Base-by-base conservation (phyloP, 805 yeast species). In the Danielia reshetovae region DNA sequence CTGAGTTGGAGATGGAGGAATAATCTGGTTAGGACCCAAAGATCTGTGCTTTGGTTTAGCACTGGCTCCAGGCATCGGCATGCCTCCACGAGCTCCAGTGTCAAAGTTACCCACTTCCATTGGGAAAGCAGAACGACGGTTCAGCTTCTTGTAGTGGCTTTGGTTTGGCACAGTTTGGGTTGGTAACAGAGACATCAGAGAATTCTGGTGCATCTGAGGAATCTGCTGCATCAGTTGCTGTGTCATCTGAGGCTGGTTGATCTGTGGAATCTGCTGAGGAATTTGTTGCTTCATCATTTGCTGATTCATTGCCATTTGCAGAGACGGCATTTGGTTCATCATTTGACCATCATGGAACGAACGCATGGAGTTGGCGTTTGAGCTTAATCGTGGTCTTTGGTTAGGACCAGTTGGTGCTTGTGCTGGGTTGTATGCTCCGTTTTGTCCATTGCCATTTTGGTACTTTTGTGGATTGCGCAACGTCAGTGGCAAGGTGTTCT, bases 71-170 rank as follows among this genome's bases (percentile, higher is more conserved):
- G 65, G 59, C 59, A 59, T 60, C 2, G 71, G 72, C 72, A 67
- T 67, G 6, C 72, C 72, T 14, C 70, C 72, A 45, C 72, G 54
- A n/a, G 70, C 71, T 10, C 72, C 71, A 54, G 63, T 55, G 22
- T 19, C 22, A 19, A 19, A 7, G 38, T 48, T 50, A n/a, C 59
- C 61, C 14, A 51, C 51, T 52, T 60, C 53, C 27, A 48, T 54
- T 5, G 65, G 60, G 42, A 55, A 57, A 6, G 51, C 60, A 0
- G 70, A 62, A 19, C 70, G 54, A 29, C 72, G 60, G 39, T 59
- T 62, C 19, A 35, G 48, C 33, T 54, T 55, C 45, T 60, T 62
- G 18, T 61, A 55, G 25, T 39, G 54, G 29, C 61, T 35, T 19
- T 38, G 53, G 32, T 52, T 19, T 22, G 9, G 30, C 22, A 4